phyloP scores from a whole-genome alignment of 2,329 filamentous ascomycete species.

The Eutypella sp. region DNA sequence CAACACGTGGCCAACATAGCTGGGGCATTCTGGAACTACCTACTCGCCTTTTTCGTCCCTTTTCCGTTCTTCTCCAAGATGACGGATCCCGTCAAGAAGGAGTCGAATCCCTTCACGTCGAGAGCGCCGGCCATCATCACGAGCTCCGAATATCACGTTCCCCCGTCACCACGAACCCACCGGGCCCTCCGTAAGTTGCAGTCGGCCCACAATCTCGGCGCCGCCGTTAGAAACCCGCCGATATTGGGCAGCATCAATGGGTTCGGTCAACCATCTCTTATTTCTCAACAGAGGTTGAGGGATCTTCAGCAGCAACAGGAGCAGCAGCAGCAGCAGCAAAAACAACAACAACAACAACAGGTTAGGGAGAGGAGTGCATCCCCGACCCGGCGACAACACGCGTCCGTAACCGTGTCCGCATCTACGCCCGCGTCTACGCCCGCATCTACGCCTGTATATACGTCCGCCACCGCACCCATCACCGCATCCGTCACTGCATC shows the following conservation, averaged over 20 bases:
- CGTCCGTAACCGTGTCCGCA: no score
- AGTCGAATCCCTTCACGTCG: conserved; percentile 13
- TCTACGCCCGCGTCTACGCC: no score
- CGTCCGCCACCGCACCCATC: no score
- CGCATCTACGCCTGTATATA: no score
- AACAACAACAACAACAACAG: background rate
- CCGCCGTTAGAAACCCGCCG: conserved; percentile 38
- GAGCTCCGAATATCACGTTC: conserved; percentile 46
- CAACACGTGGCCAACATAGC: no score
- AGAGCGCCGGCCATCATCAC: conserved; percentile 31
- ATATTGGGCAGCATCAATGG: background rate
- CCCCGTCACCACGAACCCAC: conserved; percentile 60
- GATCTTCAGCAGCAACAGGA: background rate
- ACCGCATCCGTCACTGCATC: no score
- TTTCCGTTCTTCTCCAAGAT: no score
- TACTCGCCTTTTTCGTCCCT: no score
- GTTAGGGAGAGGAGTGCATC: conserved; percentile 26
- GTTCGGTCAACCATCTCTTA: conserved; percentile 47
- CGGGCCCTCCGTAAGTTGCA: conserved; percentile 68
- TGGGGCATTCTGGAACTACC: no score
- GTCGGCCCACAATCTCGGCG: conserved; percentile 65
- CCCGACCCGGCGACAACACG: conserved; percentile 30
- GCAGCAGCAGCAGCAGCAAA: background rate
- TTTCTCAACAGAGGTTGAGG: no score
- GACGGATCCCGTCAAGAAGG: conserved; percentile 25